phyloP scores from a whole-genome alignment of 1,139 yeast genomes.

The Candida albicans region DNA sequence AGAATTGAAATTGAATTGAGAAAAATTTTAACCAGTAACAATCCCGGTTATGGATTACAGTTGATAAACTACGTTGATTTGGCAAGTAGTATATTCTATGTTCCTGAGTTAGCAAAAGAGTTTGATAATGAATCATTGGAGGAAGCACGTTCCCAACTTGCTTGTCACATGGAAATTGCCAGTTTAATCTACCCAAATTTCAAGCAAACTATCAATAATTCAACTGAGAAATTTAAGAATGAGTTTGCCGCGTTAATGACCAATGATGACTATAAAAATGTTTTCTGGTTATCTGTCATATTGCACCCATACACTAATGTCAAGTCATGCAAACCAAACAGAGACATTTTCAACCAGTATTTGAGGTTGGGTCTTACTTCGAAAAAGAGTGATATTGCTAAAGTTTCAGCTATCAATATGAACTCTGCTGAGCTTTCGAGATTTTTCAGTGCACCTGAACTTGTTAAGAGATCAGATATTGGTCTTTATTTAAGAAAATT shows the following conservation, averaged over 20 bases:
- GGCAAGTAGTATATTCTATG: constrained; percentile 57
- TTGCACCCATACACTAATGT: constrained; percentile 45
- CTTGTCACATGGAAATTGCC: constrained; percentile 21
- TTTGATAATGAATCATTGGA: constrained; percentile 17
- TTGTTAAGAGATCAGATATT: constrained; percentile 51
- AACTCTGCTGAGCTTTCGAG: constrained; percentile 17
- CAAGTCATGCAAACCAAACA: constrained; percentile 8
- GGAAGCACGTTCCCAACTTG: constrained; percentile 10
- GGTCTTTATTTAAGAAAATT: constrained; percentile 61
- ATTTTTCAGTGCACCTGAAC: constrained; percentile 22
- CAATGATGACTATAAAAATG: constrained; percentile 26
- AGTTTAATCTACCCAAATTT: constrained; percentile 24
- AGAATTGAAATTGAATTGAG: constrained; percentile 85
- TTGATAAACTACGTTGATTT: constrained; percentile 57
- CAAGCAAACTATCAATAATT: constrained; percentile 11
- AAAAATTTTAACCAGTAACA: constrained; percentile 65
- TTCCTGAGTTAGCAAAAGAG: constrained; percentile 29
- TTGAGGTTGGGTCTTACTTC: constrained; percentile 71
- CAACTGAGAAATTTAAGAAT: constrained; percentile 7
- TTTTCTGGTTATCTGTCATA: constrained; percentile 50
- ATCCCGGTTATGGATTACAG: constrained; percentile 65
- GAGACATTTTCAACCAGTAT: constrained; percentile 20
- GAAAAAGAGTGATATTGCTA: constrained; percentile 56
- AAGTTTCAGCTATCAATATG: constrained; percentile 41
- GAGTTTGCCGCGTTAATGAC: constrained; percentile 13